A percentile compares a stretch with the other conserved stretches of the same genome.
These are phyloP conservation scores for Nitzschia putrida DNA, from an alignment of 108 stramenopile species.

Conservation along the genomic window DNA sequence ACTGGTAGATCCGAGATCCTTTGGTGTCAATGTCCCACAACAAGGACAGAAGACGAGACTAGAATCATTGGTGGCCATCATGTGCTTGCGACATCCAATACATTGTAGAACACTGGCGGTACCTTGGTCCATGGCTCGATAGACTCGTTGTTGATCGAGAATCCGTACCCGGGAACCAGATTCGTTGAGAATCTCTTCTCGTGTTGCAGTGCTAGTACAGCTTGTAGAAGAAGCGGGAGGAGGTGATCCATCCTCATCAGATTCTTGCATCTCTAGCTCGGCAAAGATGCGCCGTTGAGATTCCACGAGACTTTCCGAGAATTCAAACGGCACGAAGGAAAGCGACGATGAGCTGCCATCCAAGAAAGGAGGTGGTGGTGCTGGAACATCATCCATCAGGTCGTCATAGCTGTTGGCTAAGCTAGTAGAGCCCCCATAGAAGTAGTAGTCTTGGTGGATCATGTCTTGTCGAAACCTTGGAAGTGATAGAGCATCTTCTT, in stretches of 20 bases:
- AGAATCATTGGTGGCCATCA: slow-evolving; percentile 12
- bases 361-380: too few species aligned
- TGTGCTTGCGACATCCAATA: slow-evolving; percentile 2
- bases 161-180: slow-evolving; percentile 10
- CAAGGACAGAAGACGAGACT: slow-evolving; percentile 19
- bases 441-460: not conserved
- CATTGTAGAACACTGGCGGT: slow-evolving; percentile 11
- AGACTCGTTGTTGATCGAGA: slow-evolving; percentile 21
- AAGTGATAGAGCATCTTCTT: not conserved
- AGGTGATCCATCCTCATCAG: not conserved
- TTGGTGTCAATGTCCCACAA: slow-evolving; percentile 19
- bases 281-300: not conserved
- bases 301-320: not conserved
- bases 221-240: not conserved
- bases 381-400: slow-evolving; percentile 4
- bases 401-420: too few species aligned
- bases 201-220: not conserved
- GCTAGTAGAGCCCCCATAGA: too few species aligned
- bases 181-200: slow-evolving; percentile 5
- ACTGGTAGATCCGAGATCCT: not conserved
- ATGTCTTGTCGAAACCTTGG: slow-evolving; percentile 19
- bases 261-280: not conserved
- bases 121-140: slow-evolving; percentile 8
- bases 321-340: not conserved
- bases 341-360: too few species aligned